Percentiles rank a stretch among this genome's conserved stretches.
Evolutionary conservation across 2,329 filamentous ascomycete genomes (phyloP).

Genomic region (Myrmaecium sp.): DNA sequence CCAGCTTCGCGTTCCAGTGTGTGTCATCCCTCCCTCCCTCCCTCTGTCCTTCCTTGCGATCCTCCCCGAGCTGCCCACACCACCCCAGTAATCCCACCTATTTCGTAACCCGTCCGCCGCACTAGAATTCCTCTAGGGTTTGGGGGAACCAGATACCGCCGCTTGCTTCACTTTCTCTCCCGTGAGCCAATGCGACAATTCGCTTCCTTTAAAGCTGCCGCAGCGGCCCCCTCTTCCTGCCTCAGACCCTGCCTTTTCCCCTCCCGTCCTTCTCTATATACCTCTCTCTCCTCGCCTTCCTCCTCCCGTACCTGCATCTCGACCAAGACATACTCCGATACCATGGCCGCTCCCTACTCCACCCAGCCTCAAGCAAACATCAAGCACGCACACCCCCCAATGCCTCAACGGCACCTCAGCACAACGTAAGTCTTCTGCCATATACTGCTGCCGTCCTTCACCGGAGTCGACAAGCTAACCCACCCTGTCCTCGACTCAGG

Average conservation of each 20-base stretch:
- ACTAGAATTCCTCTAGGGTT: too few relatives aligned
- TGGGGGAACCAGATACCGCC: slow-evolving; percentile 16
- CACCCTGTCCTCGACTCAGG: too few relatives aligned
- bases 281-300: slow-evolving; percentile 1
- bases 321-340: slow-evolving; percentile 6
- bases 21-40: slow-evolving; percentile 8
- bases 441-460: neutral
- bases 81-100: slow-evolving; percentile 9
- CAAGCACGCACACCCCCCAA: slow-evolving; percentile 14
- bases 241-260: slow-evolving; percentile 8
- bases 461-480: too few relatives aligned
- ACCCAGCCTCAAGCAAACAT: slow-evolving; percentile 19
- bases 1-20: too few relatives aligned
- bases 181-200: slow-evolving; percentile 18
- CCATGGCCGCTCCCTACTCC: slow-evolving; percentile 17
- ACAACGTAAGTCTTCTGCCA: slow-evolving; percentile 15
- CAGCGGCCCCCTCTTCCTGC: slow-evolving; percentile 4
- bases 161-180: slow-evolving; percentile 8
- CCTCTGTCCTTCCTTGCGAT: slow-evolving; percentile 6
- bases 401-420: slow-evolving; percentile 19
- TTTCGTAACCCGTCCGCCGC: slow-evolving; percentile 12
- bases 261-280: slow-evolving; percentile 5
- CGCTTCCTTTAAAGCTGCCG: slow-evolving; percentile 16
- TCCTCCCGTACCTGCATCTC: slow-evolving; percentile 1
- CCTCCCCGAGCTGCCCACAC: slow-evolving; percentile 7